Evolutionary conservation across 2,329 filamentous ascomycete genomes (phyloP).

Genomic region (Bipolaris oryzae): DNA sequence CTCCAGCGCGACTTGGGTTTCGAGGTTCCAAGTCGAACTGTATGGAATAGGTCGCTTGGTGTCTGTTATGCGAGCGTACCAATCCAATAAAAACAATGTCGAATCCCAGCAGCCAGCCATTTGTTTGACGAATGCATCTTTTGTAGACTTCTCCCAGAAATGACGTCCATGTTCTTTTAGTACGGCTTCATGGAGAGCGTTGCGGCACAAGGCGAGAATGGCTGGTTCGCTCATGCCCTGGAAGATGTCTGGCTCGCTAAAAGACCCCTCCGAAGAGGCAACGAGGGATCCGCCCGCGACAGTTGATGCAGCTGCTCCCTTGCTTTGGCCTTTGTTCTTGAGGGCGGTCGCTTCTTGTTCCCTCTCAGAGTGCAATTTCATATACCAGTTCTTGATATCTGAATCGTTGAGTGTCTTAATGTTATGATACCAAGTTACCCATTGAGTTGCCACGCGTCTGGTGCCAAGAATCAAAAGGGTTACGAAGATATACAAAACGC

Average conservation of each 20-base stretch:
- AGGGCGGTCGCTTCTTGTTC: conserved; percentile 6
- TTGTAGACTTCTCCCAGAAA: conserved; percentile 52
- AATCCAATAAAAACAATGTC: conserved; percentile 61
- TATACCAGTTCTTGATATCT: conserved; percentile 60
- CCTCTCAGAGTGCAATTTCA: conserved; percentile 35
- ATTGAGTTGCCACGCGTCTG: conserved; percentile 61
- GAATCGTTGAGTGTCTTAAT: conserved; percentile 58
- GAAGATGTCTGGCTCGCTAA: conserved; percentile 46
- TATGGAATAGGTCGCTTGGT: conserved; percentile 59
- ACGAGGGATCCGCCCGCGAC: conserved; percentile 33
- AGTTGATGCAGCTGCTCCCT: conserved; percentile 30
- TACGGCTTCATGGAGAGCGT: conserved; percentile 55
- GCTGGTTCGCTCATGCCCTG: conserved; percentile 56
- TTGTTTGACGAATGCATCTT: conserved; percentile 56
- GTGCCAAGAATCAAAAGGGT: conserved; percentile 59
- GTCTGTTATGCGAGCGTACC: conserved; percentile 58
- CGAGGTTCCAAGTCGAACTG: conserved; percentile 64
- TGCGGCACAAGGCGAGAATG: conserved; percentile 55
- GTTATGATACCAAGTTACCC: conserved; percentile 64
- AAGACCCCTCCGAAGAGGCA: conserved; percentile 40
- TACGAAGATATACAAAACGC: conserved; percentile 61
- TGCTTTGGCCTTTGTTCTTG: conserved; percentile 21
- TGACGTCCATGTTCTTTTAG: conserved; percentile 52
- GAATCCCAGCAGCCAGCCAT: conserved; percentile 60
- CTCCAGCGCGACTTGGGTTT: conserved; percentile 60